Evolutionary conservation across 2,329 filamentous ascomycete genomes (phyloP), one percentile per base, ranked within the genome.

Genomic region (Diaporthe aspalathi): DNA sequence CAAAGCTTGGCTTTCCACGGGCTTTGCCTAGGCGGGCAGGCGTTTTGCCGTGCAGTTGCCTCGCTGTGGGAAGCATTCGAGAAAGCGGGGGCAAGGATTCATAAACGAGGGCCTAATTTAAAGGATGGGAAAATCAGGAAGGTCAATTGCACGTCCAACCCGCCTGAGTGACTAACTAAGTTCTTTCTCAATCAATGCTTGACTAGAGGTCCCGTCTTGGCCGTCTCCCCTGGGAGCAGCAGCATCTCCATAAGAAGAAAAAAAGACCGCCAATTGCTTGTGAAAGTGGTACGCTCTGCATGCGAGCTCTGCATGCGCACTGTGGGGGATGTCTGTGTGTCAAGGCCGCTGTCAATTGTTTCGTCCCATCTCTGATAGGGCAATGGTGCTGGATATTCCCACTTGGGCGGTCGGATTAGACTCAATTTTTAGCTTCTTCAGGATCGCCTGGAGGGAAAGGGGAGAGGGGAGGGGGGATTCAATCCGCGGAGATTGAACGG

Each of bases 341-440:
- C 45, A 20, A n/a, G 57, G 17, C 16, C 3, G 60, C 27, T 49
- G 60, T 38, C 60, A 49, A 63, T 43, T n/a, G 43, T 47, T 45
- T 63, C 43, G 43, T 49, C 43, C 20, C 20, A 20, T 22, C 3
- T 47, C 9, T 63, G 43, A 11, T 8, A 35, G 43, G 20, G n/a
- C 43, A 27, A 35, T n/a, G 20, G 5, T 32, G 27, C 40, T 49
- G 27, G 11, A 32, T 16, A 32, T 32, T 47, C 14, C 29, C 20
- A 47, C 60, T 35, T 56, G 20, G 29, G 68, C 22, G n/a, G 68
- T 66, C 27, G 57, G 20, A 56, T 70, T 70, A 66, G 57, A 22
- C 68, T 49, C 29, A 57, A 57, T 22, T 32, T 50, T 70, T 66
- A 50, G 52, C 50, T 27, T 52, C 27, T 1, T 32, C 40, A 49